Conservation (phyloP, 1,284 basidiomycete species). For the Puccinia novopanici region DNA sequence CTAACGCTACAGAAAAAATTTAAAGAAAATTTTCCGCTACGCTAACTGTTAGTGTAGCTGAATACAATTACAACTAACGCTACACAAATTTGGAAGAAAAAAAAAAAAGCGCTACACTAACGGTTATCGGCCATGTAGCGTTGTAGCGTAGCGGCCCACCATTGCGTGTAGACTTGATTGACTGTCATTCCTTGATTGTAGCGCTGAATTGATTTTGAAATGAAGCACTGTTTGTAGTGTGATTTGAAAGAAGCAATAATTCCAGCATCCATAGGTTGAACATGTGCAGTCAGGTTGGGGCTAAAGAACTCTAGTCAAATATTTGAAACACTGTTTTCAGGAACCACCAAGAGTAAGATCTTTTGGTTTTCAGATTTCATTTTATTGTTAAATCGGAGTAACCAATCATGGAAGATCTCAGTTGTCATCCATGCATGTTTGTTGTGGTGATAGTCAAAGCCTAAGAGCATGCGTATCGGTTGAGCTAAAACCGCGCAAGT, state of each 20-base stretch:
- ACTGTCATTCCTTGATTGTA: conserved; percentile 6
- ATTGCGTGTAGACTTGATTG: too few species aligned
- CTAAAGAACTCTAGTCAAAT: conserved; percentile 21
- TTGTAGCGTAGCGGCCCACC: too few species aligned
- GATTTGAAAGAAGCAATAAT: conserved; percentile 22
- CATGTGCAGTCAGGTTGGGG: conserved; percentile 31
- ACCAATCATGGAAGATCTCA: conserved; percentile 26
- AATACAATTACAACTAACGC: too few species aligned
- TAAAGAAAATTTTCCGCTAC: too few species aligned
- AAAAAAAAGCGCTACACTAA: too few species aligned
- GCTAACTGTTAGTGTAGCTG: too few species aligned
- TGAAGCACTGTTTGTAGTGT: conserved; percentile 16
- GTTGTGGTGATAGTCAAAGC: conserved; percentile 22
- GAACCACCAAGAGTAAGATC: neutral
- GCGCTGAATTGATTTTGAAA: conserved; percentile 7
- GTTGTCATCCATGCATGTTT: conserved; percentile 20
- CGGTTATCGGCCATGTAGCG: too few species aligned
- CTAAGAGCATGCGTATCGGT: too few species aligned
- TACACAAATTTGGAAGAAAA: too few species aligned
- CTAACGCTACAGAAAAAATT: too few species aligned
- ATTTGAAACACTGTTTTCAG: conserved; percentile 2
- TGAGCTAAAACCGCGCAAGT: too few species aligned
- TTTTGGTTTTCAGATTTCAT: neutral
- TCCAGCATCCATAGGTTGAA: conserved; percentile 28
- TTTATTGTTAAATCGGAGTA: neutral